Evolutionary conservation across 2,329 filamentous ascomycete genomes (phyloP).

Genomic region (Rhynchosporium secalis): DNA sequence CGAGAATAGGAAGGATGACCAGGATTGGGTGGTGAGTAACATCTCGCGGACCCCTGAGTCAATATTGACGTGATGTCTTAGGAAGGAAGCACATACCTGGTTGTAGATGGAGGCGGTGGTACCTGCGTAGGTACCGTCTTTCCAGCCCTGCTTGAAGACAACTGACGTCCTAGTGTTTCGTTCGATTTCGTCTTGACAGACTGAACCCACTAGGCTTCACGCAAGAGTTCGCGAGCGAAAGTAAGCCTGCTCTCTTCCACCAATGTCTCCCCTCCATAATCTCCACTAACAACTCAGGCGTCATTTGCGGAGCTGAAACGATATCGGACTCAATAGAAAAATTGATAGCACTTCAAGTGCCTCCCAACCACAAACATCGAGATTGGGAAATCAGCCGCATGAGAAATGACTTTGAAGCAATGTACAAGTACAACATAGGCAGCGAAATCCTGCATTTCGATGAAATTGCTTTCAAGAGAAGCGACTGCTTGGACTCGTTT

Average conservation of each 20-base stretch:
- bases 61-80: neutral
- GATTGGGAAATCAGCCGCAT: constrained; percentile 11
- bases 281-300: constrained; percentile 9
- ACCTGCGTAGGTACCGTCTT: constrained; percentile 19
- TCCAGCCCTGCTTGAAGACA: neutral
- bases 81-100: constrained; percentile 19
- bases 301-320: constrained; percentile 23
- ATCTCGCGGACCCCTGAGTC: neutral
- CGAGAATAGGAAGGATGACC: neutral
- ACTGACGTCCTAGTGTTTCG: constrained; percentile 17
- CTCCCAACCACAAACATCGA: constrained; percentile 10
- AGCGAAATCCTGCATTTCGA: neutral
- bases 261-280: neutral
- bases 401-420: constrained; percentile 16
- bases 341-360: constrained; percentile 5
- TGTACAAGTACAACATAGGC: constrained; percentile 15
- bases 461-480: neutral
- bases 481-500: neutral
- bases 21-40: constrained; percentile 14
- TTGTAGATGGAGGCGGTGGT: constrained; percentile 22
- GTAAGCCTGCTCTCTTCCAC: constrained; percentile 11
- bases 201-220: constrained; percentile 17
- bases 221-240: constrained; percentile 21
- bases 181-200: constrained; percentile 17
- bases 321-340: constrained; percentile 13